Evolutionary conservation across 2,329 filamentous ascomycete species (phyloP).

Genomic region (Graphiopsis chlorocephala): DNA sequence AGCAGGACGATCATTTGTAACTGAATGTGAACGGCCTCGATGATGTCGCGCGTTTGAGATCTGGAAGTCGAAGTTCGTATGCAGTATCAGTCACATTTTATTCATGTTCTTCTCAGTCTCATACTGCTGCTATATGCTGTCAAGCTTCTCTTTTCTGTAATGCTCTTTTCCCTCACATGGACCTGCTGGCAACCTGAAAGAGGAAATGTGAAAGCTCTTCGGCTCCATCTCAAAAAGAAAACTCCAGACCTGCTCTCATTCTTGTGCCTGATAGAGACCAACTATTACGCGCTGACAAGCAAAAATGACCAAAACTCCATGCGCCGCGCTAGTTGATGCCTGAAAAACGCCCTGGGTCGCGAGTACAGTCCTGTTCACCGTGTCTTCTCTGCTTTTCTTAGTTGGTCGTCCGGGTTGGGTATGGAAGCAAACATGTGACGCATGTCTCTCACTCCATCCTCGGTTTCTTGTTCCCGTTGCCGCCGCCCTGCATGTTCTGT

Average conservation of each 20-base stretch:
- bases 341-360: background rate
- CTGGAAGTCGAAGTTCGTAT: background rate
- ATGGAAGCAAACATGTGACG: background rate
- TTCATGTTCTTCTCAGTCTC: background rate
- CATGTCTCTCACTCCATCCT: conserved; percentile 14
- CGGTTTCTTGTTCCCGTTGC: conserved; percentile 21
- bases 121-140: background rate
- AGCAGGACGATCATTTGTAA: background rate
- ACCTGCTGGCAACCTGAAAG: background rate
- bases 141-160: background rate
- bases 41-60: too few species aligned
- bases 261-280: background rate
- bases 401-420: background rate
- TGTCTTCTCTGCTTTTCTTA: background rate
- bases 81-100: background rate
- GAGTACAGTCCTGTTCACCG: background rate
- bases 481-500: conserved; percentile 47
- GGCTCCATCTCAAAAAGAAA: background rate
- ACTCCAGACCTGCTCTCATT: background rate
- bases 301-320: background rate
- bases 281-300: background rate
- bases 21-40: background rate
- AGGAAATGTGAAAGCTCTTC: background rate
- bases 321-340: conserved; percentile 10
- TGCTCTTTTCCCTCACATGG: background rate